Percentiles rank a stretch among this genome's conserved stretches.
phyloP scores from a whole-genome alignment of 2,329 filamentous ascomycete species.

The Stemphylium vesicarium region DNA sequence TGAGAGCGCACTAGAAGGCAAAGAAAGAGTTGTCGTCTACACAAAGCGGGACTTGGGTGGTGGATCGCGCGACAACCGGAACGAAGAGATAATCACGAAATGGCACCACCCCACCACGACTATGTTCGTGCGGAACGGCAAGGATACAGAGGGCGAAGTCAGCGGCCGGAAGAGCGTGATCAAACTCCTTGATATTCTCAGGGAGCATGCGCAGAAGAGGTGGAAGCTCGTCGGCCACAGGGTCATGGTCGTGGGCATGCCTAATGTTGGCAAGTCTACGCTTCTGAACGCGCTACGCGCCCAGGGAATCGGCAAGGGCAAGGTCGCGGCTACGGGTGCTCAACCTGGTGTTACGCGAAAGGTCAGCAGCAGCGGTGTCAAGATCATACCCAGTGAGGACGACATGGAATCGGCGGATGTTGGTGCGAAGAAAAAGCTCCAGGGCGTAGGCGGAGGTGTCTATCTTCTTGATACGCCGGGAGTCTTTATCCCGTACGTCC shows the following conservation, averaged over 20 bases:
- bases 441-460: constrained; percentile 62
- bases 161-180: constrained; percentile 27
- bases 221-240: constrained; percentile 80
- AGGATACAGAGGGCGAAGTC: constrained; percentile 35
- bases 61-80: constrained; percentile 37
- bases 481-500: constrained; percentile 92
- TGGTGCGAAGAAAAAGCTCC: constrained; percentile 31
- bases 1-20: constrained; percentile 75
- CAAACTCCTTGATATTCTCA: constrained; percentile 59
- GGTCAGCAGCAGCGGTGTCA: constrained; percentile 75
- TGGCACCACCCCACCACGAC: constrained; percentile 62
- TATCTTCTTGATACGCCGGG: constrained; percentile 93
- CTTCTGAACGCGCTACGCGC: constrained; percentile 86
- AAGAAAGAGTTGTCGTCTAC: constrained; percentile 82
- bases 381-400: constrained; percentile 67
- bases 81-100: constrained; percentile 58
- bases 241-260: constrained; percentile 92
- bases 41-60: constrained; percentile 75
- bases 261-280: constrained; percentile 94
- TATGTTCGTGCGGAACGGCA: constrained; percentile 58
- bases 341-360: constrained; percentile 91
- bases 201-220: constrained; percentile 55
- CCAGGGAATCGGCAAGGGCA: constrained; percentile 68
- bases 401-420: constrained; percentile 45
- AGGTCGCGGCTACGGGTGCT: constrained; percentile 81